Conservation (phyloP, 2,329 filamentous ascomycete species). For the Microdochium nivale region DNA sequence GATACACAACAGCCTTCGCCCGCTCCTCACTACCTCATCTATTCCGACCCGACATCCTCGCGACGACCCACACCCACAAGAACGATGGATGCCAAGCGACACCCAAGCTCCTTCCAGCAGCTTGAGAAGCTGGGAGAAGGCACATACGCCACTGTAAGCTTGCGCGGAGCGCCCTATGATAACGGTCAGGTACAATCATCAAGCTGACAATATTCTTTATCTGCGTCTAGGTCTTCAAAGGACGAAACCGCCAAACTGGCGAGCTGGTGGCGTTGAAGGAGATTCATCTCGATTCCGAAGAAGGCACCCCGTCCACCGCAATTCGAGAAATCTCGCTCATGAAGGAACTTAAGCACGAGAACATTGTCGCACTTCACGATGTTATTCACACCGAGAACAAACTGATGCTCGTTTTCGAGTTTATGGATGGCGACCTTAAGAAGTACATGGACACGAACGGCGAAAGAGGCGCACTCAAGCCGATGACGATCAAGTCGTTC, state of each 20-base stretch:
- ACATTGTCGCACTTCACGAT: conserved; percentile 94
- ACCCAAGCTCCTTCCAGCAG: conserved; percentile 97
- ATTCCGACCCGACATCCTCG: conserved; percentile 4
- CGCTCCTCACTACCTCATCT: conserved; percentile 17
- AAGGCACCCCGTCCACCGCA: conserved; percentile 92
- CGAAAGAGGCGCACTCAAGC: conserved; percentile 82
- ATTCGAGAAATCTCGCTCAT: conserved; percentile 98
- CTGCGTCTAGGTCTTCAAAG: conserved; percentile 78
- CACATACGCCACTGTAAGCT: conserved; percentile 88
- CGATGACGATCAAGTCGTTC: conserved; percentile 91
- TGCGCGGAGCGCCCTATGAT: background rate
- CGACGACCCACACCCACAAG: conserved; percentile 1
- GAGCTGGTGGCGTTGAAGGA: conserved; percentile 96
- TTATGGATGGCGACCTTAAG: conserved; percentile 97
- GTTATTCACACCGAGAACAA: conserved; percentile 99
- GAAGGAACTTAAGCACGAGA: conserved; percentile 99
- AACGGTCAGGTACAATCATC: conserved; percentile 11
- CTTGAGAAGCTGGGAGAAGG: conserved; percentile 97
- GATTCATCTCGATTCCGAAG: conserved; percentile 96
- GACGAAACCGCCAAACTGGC: conserved; percentile 91
- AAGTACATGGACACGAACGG: conserved; percentile 96
- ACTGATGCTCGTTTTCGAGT: conserved; percentile 98
- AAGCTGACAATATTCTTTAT: background rate
- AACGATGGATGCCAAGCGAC: conserved; percentile 80
- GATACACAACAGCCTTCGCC: conserved; percentile 21